Evolutionary conservation across 176 grass and related monocot genomes (phyloP).

Genomic region (Neostapfia colusana): DNA sequence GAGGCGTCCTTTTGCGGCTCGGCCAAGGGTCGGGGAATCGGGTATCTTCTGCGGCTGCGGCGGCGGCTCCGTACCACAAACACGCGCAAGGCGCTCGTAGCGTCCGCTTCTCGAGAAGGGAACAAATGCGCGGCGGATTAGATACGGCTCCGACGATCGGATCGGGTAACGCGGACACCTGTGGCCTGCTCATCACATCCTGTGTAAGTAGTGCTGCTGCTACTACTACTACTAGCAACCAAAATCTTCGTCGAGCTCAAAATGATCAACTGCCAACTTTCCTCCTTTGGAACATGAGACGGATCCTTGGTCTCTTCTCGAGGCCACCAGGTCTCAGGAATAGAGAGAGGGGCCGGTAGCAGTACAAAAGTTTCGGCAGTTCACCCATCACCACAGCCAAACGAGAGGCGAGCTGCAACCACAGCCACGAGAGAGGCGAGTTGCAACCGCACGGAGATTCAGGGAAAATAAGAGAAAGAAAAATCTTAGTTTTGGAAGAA

Average conservation of each 20-base stretch:
- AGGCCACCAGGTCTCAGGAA: background rate
- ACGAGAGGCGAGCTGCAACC: background rate
- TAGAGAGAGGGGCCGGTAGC: too few relatives aligned
- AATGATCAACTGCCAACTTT: background rate
- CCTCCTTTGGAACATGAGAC: conserved; percentile 25
- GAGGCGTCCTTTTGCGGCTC: background rate
- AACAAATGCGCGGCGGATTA: background rate
- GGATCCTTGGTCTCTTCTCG: conserved; percentile 1
- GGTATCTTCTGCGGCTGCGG: background rate
- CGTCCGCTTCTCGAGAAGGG: background rate
- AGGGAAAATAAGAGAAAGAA: background rate
- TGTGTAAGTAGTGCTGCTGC: background rate
- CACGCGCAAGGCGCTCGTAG: background rate
- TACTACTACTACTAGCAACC: too few relatives aligned
- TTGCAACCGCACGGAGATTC: background rate
- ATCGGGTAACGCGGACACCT: conserved; percentile 1
- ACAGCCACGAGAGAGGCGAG: background rate
- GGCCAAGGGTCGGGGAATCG: background rate
- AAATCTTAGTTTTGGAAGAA: background rate
- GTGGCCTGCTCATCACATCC: background rate
- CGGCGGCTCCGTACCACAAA: conserved; percentile 12
- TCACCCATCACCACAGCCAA: background rate
- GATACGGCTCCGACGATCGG: background rate
- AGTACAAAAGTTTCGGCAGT: background rate
- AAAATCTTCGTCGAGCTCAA: conserved; percentile 6